Base-by-base conservation (phyloP, 1,284 basidiomycete species). In the Trametes sp. region DNA sequence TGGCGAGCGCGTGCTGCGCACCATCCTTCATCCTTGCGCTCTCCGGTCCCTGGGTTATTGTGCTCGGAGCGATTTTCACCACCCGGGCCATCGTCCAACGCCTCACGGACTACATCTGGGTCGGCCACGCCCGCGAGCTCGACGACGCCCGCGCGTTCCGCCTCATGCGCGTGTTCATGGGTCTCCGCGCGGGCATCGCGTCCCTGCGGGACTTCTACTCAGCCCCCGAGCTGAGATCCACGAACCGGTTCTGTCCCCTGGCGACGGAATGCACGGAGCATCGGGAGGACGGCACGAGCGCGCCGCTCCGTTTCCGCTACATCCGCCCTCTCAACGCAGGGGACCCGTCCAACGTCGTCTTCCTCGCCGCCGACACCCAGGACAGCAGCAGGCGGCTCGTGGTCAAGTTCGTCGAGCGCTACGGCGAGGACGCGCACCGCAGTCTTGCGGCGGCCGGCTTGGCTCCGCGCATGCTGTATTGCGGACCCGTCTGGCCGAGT, bases 351-450 rank as follows among this genome's bases (percentile, higher is more conserved):
- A 55, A 41, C 35, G 57, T 48, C 24, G 59, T 59, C 21, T 70
- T 59, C 54, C 45, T 54, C n/a, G 64, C 52, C 7, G 52, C 42
- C 14, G 16, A 24, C n/a, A 26, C 23, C 36, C 21, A 26, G 36
- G 54, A 29, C 24, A 10, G 2, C 16, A 58, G 57, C 19, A 13
- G 33, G 46, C 21, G 46, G 35, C 52, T 69, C 23, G 65, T 72
- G n/a, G 71, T 72, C 56, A 69, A 69, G 52, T 71, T 70, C 49
- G 63, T 66, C 38, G 38, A 61, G 29, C 46, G 44, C 13, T 73
- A 73, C 51, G 46, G 67, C 51, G 41, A 14, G 19, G 59, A 51
- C 14, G 70, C 61, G 28, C 71, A 73, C 55, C 24, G 33, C 9
- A 29, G 63, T 7, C 62, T 73, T 23, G 70, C 67, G 10, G 23